Conservation (phyloP, 306 rosid species). For the Acacia confusa region DNA sequence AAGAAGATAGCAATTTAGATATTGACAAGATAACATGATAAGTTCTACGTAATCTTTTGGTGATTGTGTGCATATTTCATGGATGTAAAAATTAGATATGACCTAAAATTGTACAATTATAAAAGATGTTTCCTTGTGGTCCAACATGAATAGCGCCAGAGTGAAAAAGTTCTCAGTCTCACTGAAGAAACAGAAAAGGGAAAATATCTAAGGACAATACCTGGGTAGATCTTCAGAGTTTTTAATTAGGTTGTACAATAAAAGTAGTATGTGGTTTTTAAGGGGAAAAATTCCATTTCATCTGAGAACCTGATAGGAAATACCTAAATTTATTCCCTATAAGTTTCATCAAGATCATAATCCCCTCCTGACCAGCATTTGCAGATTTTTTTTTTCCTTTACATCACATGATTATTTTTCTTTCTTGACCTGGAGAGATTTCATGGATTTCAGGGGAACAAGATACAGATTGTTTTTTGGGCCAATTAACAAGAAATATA, state of each 20-base stretch:
- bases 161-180: background rate
- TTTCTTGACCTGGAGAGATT: background rate
- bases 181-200: background rate
- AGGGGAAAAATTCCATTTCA: background rate
- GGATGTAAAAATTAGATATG: background rate
- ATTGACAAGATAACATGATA: background rate
- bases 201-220: background rate
- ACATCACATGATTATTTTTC: background rate
- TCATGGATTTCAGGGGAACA: constrained; percentile 23
- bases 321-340: background rate
- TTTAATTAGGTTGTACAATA: background rate
- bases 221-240: background rate
- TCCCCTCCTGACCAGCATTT: background rate
- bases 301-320: background rate
- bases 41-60: background rate
- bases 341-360: background rate
- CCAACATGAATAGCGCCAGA: background rate
- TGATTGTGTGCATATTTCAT: background rate
- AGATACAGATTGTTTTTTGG: constrained; percentile 4
- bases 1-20: background rate
- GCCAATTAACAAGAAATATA: constrained; percentile 15
- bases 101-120: too few species aligned
- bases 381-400: background rate
- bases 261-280: background rate
- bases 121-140: background rate